Percentiles rank a stretch among this genome's conserved stretches.
Conservation (phyloP, 2,329 filamentous ascomycete genomes). For the Venturia effusa region DNA sequence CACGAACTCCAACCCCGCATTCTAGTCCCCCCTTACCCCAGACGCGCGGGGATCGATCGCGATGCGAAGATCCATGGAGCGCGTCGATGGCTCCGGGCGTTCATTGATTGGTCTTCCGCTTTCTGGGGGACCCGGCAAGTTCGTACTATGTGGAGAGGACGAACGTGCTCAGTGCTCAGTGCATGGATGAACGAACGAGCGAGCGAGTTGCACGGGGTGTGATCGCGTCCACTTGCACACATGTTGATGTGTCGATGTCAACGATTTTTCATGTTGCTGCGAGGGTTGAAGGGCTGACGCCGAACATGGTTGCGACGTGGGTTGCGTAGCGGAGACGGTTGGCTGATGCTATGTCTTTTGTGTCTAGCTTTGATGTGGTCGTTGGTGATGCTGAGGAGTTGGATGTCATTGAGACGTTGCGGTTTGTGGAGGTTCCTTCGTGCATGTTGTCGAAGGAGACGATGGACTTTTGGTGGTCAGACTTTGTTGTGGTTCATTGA, state of each 20-base stretch:
- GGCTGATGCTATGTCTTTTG: background rate
- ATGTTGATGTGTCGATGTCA: background rate
- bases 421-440: background rate
- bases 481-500: background rate
- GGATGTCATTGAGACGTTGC: background rate
- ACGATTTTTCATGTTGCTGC: background rate
- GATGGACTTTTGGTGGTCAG: background rate
- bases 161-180: too few relatives aligned
- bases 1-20: too few relatives aligned
- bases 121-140: too few relatives aligned
- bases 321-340: slow-evolving; percentile 8
- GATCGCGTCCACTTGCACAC: background rate
- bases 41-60: too few relatives aligned
- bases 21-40: too few relatives aligned
- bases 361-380: background rate
- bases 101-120: too few relatives aligned
- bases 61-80: too few relatives aligned
- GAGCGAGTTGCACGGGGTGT: background rate
- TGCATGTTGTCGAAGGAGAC: slow-evolving; percentile 5
- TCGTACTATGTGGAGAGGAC: too few relatives aligned
- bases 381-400: background rate
- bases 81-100: too few relatives aligned
- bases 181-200: too few relatives aligned
- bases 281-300: slow-evolving; percentile 1
- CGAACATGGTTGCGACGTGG: slow-evolving; percentile 1